Percentiles rank a stretch among this genome's conserved stretches.
phyloP scores from a whole-genome alignment of 495 filamentous ascomycete species.

The Terfezia claveryi region DNA sequence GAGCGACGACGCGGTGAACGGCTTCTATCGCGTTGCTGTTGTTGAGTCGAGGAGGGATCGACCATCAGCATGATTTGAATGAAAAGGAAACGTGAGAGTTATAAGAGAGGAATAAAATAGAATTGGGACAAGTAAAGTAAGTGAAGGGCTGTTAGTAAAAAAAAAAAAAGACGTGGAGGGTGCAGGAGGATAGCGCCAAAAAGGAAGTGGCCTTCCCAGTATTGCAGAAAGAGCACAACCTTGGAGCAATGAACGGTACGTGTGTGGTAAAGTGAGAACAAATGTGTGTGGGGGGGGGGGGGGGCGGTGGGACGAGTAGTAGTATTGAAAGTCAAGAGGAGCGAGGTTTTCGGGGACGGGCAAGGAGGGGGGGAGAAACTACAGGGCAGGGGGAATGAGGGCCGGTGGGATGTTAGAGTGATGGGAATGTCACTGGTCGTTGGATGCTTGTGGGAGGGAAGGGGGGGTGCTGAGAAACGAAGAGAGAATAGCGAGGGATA shows the following conservation, averaged over 20 bases:
- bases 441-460: not conserved
- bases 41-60: constrained; percentile 18
- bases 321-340: not conserved
- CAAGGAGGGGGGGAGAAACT: not conserved
- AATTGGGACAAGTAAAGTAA: constrained; percentile 4
- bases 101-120: constrained; percentile 12
- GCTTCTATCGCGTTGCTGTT: constrained; percentile 72
- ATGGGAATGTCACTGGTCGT: constrained; percentile 8
- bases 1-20: constrained; percentile 77
- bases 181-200: not conserved
- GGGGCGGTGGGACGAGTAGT: not conserved
- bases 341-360: not conserved
- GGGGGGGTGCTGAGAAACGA: constrained; percentile 3
- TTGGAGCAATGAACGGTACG: constrained; percentile 19
- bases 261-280: constrained; percentile 6
- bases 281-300: constrained; percentile 7
- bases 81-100: constrained; percentile 18
- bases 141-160: constrained; percentile 1
- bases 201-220: not conserved
- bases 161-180: constrained; percentile 2
- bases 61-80: constrained; percentile 22
- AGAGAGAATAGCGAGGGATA: constrained; percentile 13
- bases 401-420: constrained; percentile 9
- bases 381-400: not conserved
- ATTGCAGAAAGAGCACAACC: not conserved